These are phyloP conservation scores for Melastoma malabathricum DNA, from an alignment of 345 rosid genomes.

Conservation along the genomic window DNA sequence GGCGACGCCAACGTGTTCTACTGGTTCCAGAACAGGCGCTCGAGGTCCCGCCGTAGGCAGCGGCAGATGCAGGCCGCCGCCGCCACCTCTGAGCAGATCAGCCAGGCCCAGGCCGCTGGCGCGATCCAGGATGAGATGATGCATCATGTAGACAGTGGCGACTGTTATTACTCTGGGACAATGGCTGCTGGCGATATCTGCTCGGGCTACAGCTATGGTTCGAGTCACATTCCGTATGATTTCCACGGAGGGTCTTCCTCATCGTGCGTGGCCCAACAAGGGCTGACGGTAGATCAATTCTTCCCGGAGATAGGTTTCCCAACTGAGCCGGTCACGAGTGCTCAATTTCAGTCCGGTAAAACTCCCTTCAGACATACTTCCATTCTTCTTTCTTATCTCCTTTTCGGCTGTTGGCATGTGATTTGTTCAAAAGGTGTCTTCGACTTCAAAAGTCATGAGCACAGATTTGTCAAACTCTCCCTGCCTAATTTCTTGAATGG, in stretches of 20 bases:
- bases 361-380: no score
- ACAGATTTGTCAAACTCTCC: no score
- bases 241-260: conserved; percentile 3
- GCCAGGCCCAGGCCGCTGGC: conserved; percentile 12
- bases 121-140: conserved; percentile 27
- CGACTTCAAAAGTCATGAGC: no score
- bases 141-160: conserved; percentile 11
- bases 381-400: no score
- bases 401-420: no score
- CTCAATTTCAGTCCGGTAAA: no score
- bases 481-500: no score
- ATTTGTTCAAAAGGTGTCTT: no score
- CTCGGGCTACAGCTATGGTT: conserved; percentile 10
- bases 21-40: conserved; percentile 97
- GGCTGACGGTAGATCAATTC: no score
- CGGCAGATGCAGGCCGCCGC: conserved; percentile 74
- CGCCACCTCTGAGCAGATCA: conserved; percentile 7
- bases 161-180: conserved; percentile 20
- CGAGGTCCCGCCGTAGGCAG: conserved; percentile 93
- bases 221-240: neutral
- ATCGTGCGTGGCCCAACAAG: neutral
- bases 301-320: no score
- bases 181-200: conserved; percentile 13
- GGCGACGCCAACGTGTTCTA: conserved; percentile 98
- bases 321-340: no score